A percentile compares a stretch with the other conserved stretches of the same genome.
phyloP scores from a whole-genome alignment of 1,284 basidiomycete species.

The Irpex rosettiformis region DNA sequence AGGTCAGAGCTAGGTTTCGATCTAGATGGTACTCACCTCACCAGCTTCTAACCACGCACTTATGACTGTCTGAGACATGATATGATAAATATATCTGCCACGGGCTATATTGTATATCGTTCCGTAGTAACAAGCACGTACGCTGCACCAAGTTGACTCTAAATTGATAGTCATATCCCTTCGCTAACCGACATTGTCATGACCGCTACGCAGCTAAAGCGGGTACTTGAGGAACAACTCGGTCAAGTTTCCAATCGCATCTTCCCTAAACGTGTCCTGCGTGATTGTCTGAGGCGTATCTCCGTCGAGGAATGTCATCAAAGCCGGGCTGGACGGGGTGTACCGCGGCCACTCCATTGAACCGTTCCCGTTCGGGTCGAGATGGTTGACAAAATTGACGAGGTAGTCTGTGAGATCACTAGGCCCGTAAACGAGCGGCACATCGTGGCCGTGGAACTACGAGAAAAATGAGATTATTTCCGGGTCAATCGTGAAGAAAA shows the following conservation, averaged over 20 bases:
- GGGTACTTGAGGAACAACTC: background rate
- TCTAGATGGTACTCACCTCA: no score
- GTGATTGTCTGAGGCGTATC: slow-evolving; percentile 5
- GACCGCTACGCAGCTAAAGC: background rate
- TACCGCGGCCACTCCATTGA: slow-evolving; percentile 17
- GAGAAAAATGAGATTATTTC: background rate
- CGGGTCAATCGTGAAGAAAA: background rate
- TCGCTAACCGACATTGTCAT: background rate
- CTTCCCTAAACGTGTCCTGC: slow-evolving; percentile 9
- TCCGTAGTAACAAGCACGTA: no score
- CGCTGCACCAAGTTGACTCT: no score
- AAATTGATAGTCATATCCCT: background rate
- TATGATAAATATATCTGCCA: no score
- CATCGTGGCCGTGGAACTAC: slow-evolving; percentile 11
- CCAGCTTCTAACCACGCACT: no score
- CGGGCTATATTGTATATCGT: no score
- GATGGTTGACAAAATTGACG: slow-evolving; percentile 18
- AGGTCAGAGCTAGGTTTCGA: background rate
- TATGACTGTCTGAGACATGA: no score
- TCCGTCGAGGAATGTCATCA: slow-evolving; percentile 15
- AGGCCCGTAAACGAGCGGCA: slow-evolving; percentile 7
- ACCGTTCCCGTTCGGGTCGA: slow-evolving; percentile 17
- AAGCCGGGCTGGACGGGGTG: slow-evolving; percentile 1
- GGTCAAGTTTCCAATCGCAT: slow-evolving; percentile 7
- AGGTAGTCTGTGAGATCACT: slow-evolving; percentile 13